Evolutionary conservation across 208 protist genomes (phyloP).

Genomic region (Histomonas meleagridis): DNA sequence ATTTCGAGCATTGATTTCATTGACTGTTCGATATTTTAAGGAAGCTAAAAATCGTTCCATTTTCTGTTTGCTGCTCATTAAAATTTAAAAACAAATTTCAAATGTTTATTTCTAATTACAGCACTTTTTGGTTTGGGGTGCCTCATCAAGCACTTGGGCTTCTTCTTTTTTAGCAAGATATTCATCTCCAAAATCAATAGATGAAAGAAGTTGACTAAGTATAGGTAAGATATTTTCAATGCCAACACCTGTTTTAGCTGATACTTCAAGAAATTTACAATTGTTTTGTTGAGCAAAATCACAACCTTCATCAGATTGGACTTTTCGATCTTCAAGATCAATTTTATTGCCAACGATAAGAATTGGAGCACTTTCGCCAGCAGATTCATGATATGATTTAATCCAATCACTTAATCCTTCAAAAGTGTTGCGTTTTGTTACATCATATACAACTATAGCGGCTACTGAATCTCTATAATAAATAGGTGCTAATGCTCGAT

Average conservation of each 20-base stretch:
- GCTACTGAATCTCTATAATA: not conserved
- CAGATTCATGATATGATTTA: not conserved
- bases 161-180: too few species aligned
- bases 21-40: too few species aligned
- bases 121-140: too few species aligned
- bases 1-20: too few species aligned
- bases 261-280: not conserved
- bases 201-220: too few species aligned
- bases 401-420: not conserved
- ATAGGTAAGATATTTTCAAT: not conserved
- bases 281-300: not conserved
- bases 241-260: not conserved
- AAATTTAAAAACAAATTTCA: too few species aligned
- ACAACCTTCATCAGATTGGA: too few species aligned
- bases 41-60: too few species aligned
- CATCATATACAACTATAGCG: not conserved
- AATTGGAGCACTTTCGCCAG: not conserved
- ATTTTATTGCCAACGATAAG: slow-evolving; percentile 5
- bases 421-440: not conserved
- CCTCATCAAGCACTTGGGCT: too few species aligned
- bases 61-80: too few species aligned
- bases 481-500: not conserved
- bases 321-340: not conserved
- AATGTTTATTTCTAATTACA: too few species aligned
- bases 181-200: too few species aligned